Conservation (phyloP, 371 early-diverging fungal species). For the Blastocladiella emersonii region DNA sequence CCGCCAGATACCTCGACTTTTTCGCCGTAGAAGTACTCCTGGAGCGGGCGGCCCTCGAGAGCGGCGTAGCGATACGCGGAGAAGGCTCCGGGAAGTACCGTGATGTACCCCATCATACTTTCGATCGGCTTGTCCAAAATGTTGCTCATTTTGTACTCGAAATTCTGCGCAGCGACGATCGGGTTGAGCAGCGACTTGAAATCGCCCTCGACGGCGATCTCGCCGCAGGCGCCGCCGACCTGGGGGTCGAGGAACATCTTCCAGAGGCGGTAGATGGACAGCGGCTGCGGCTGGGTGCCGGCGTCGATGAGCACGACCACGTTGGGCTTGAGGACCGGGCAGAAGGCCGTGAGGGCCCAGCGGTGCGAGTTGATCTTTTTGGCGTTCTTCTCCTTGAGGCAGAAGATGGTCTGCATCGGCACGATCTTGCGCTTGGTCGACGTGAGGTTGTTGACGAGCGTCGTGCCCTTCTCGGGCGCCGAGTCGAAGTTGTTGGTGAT, state of each 20-base stretch:
- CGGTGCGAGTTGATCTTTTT: slow-evolving; percentile 88
- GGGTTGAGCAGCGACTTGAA: slow-evolving; percentile 21
- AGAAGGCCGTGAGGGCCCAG: slow-evolving; percentile 91
- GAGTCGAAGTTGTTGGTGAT: slow-evolving; percentile 44
- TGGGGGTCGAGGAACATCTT: slow-evolving; percentile 19
- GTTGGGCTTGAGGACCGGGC: slow-evolving; percentile 62
- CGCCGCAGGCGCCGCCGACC: slow-evolving; percentile 87
- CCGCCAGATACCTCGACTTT: slow-evolving; percentile 58
- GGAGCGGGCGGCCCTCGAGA: slow-evolving; percentile 68
- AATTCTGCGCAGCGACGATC: slow-evolving; percentile 66
- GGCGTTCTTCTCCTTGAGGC: slow-evolving; percentile 74
- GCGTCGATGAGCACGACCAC: slow-evolving; percentile 83
- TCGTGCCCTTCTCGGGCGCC: neutral
- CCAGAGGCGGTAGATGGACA: slow-evolving; percentile 68
- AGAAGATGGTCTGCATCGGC: slow-evolving; percentile 66
- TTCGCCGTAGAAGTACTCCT: slow-evolving; percentile 88
- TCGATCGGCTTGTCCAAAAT: slow-evolving; percentile 94
- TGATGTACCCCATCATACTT: slow-evolving; percentile 90
- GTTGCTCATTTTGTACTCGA: slow-evolving; percentile 84
- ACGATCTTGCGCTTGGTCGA: slow-evolving; percentile 24
- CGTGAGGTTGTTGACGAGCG: slow-evolving; percentile 5
- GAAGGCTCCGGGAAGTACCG: slow-evolving; percentile 93
- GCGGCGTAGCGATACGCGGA: slow-evolving; percentile 87
- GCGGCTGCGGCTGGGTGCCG: slow-evolving; percentile 71
- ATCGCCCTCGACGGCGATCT: slow-evolving; percentile 74